Conservation (phyloP, 2,329 filamentous ascomycete genomes). For the Cladophialophora immunda region DNA sequence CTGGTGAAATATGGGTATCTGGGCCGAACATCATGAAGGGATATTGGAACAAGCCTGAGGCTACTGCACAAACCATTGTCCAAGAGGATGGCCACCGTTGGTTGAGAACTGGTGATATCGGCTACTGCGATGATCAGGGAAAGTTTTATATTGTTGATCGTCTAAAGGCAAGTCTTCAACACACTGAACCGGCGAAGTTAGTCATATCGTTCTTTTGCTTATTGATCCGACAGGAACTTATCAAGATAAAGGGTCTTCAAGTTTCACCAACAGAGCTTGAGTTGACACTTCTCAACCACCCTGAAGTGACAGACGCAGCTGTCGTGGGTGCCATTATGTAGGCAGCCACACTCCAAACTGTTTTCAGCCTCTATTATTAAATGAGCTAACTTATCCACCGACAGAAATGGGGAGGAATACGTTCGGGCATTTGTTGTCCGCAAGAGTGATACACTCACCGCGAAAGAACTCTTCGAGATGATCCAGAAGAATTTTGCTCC, state of each 20-base stretch:
- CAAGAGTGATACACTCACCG: conserved; percentile 41
- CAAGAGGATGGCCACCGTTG: conserved; percentile 57
- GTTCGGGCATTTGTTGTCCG: conserved; percentile 42
- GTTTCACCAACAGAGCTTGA: conserved; percentile 70
- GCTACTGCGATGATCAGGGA: conserved; percentile 53
- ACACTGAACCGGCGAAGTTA: background rate
- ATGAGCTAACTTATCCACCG: background rate
- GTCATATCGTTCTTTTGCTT: background rate
- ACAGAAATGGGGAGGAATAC: conserved; percentile 18
- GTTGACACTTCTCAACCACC: conserved; percentile 52
- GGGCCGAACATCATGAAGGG: conserved; percentile 29
- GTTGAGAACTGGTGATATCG: conserved; percentile 45
- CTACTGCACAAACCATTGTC: conserved; percentile 46
- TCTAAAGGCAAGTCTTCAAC: conserved; percentile 51
- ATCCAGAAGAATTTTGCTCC: conserved; percentile 53
- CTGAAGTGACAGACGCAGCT: conserved; percentile 60
- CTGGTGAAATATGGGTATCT: conserved; percentile 60
- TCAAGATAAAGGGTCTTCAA: conserved; percentile 71
- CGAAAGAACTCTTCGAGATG: conserved; percentile 52
- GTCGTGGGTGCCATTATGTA: conserved; percentile 57
- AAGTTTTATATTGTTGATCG: conserved; percentile 85
- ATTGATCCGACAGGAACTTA: conserved; percentile 49
- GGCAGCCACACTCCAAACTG: background rate
- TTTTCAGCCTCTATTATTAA: background rate
- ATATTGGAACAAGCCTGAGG: conserved; percentile 45